phyloP scores from a whole-genome alignment of 2,329 filamentous ascomycete genomes.

The Phialophora verrucosa region DNA sequence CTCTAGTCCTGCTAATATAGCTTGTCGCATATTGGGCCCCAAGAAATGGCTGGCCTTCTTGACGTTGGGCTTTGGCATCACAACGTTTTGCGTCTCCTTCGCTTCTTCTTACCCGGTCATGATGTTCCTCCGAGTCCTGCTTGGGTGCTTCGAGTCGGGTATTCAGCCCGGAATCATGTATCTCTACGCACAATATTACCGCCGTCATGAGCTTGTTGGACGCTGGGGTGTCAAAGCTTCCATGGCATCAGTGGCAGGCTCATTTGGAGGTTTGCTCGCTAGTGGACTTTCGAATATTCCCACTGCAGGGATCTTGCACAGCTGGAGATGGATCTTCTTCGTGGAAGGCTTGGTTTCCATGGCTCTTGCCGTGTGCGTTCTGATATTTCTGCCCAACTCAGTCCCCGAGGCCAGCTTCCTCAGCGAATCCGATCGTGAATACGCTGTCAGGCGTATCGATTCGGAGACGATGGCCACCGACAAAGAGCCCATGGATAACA shows the following conservation, averaged over 20 bases:
- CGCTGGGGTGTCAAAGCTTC: constrained; percentile 52
- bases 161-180: constrained; percentile 31
- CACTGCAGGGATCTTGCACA: constrained; percentile 53
- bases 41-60: constrained; percentile 50
- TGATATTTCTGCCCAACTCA: constrained; percentile 47
- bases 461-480: constrained; percentile 11
- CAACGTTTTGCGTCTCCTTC: constrained; percentile 5
- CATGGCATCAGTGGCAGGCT: constrained; percentile 47
- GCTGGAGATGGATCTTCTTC: constrained; percentile 63
- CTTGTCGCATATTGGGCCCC: constrained; percentile 70
- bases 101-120: background rate
- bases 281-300: constrained; percentile 57
- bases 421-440: constrained; percentile 43
- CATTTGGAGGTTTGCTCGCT: constrained; percentile 58
- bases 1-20: constrained; percentile 63
- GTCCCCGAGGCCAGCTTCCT: constrained; percentile 47
- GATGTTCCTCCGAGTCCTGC: constrained; percentile 52
- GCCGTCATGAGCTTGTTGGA: constrained; percentile 49
- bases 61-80: constrained; percentile 8
- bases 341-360: constrained; percentile 51
- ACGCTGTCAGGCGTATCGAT: constrained; percentile 38
- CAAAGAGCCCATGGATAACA: background rate
- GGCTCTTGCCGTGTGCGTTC: constrained; percentile 43
- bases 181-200: constrained; percentile 22
- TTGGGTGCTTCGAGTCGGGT: constrained; percentile 48